Evolutionary conservation across 352 stramenopile genomes (phyloP).

Genomic region (Phytophthora nicotianae): DNA sequence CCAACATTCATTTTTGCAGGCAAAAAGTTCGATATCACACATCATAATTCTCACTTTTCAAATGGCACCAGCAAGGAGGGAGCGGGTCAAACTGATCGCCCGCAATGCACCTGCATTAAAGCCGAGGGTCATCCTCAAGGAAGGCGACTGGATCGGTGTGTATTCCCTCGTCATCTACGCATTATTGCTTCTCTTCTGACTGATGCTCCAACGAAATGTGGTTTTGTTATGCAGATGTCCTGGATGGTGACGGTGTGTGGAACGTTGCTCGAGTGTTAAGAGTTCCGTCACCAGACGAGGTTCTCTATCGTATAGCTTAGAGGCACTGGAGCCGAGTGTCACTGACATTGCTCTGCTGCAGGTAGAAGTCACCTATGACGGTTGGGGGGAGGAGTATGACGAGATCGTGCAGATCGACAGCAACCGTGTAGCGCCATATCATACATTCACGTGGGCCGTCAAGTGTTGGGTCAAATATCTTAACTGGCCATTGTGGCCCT

Average conservation of each 20-base stretch:
- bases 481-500: conserved; percentile 81
- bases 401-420: conserved; percentile 64
- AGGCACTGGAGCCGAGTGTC: neutral
- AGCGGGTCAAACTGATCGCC: neutral
- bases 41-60: neutral
- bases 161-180: neutral
- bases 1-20: neutral
- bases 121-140: conserved; percentile 10
- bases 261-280: conserved; percentile 65
- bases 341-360: conserved; percentile 19
- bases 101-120: conserved; percentile 1
- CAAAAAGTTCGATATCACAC: neutral
- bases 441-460: conserved; percentile 80
- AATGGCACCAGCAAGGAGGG: neutral
- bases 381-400: conserved; percentile 61
- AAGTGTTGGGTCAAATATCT: conserved; percentile 86
- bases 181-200: neutral
- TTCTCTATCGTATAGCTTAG: conserved; percentile 4
- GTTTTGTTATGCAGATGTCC: conserved; percentile 44
- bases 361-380: conserved; percentile 76
- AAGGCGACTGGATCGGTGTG: conserved; percentile 40
- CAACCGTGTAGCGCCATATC: conserved; percentile 67
- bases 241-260: conserved; percentile 70
- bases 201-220: neutral
- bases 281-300: conserved; percentile 28